Conservation (phyloP, 2,329 filamentous ascomycete species). For the Elsinoe perseae region DNA sequence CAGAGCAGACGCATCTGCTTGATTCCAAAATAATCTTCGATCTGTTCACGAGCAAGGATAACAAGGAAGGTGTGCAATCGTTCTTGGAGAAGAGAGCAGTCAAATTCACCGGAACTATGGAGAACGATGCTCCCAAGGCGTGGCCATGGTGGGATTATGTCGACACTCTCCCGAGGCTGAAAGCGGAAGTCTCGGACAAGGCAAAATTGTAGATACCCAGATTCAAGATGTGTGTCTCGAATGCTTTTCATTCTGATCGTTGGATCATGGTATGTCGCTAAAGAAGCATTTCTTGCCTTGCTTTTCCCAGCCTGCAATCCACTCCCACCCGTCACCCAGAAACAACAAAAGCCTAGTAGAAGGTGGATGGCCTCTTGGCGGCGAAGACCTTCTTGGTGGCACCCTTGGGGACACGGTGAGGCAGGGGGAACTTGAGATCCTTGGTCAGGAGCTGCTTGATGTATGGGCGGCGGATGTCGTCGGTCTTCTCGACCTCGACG, state of each 20-base stretch:
- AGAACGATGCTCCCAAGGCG: slow-evolving; percentile 49
- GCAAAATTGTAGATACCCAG: slow-evolving; percentile 23
- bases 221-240: slow-evolving; percentile 5
- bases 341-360: slow-evolving; percentile 65
- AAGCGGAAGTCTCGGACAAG: slow-evolving; percentile 26
- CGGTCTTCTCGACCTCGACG: slow-evolving; percentile 89
- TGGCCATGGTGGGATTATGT: slow-evolving; percentile 64
- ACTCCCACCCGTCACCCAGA: not conserved
- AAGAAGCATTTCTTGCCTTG: slow-evolving; percentile 11
- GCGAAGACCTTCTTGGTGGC: slow-evolving; percentile 85
- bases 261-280: slow-evolving; percentile 16
- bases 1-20: slow-evolving; percentile 63
- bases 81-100: slow-evolving; percentile 62
- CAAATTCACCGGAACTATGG: slow-evolving; percentile 54
- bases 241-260: slow-evolving; percentile 17
- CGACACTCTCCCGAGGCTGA: slow-evolving; percentile 38
- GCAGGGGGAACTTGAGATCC: slow-evolving; percentile 95
- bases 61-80: slow-evolving; percentile 59
- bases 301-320: slow-evolving; percentile 8
- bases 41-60: slow-evolving; percentile 53
- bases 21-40: slow-evolving; percentile 59
- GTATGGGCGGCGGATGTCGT: slow-evolving; percentile 95
- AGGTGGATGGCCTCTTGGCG: slow-evolving; percentile 88
- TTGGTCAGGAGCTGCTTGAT: slow-evolving; percentile 97
- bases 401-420: slow-evolving; percentile 85